Evolutionary conservation across 2,329 filamentous ascomycete genomes (phyloP).

Genomic region (Fusarium poae): DNA sequence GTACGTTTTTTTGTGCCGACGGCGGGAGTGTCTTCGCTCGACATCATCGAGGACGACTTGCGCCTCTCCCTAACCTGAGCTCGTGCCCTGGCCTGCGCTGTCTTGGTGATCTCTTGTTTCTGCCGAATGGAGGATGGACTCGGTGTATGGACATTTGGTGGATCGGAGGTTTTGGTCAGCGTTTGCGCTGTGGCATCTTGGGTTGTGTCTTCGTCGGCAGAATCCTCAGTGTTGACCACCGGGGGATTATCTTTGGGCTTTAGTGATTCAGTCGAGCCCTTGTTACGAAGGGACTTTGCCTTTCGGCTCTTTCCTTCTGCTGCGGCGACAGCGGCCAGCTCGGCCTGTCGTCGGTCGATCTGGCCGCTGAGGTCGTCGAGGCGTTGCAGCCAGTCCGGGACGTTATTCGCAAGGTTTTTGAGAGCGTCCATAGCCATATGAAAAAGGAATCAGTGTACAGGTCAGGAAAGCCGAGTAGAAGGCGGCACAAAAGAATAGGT

Average conservation of each 20-base stretch:
- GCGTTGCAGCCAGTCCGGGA: slow-evolving; percentile 71
- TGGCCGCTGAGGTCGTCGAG: slow-evolving; percentile 72
- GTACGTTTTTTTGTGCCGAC: slow-evolving; percentile 78
- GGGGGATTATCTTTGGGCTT: slow-evolving; percentile 60
- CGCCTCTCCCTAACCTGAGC: slow-evolving; percentile 64
- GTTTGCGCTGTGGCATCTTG: slow-evolving; percentile 41
- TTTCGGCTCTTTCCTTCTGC: slow-evolving; percentile 48
- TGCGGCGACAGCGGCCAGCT: slow-evolving; percentile 65
- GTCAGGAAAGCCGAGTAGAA: no score
- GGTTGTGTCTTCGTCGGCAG: slow-evolving; percentile 29
- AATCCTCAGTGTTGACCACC: slow-evolving; percentile 34
- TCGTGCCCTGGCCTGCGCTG: slow-evolving; percentile 57
- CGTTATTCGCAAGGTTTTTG: slow-evolving; percentile 65
- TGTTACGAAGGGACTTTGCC: slow-evolving; percentile 62
- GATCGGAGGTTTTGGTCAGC: slow-evolving; percentile 46
- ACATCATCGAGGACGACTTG: slow-evolving; percentile 66
- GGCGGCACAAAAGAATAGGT: no score
- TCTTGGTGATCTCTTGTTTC: slow-evolving; percentile 60
- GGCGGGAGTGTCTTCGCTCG: slow-evolving; percentile 61
- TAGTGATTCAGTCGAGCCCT: slow-evolving; percentile 67
- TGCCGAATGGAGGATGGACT: slow-evolving; percentile 51
- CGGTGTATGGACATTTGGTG: slow-evolving; percentile 44
- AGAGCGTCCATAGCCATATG: slow-evolving; percentile 70
- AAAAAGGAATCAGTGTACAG: no score
- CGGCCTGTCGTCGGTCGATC: slow-evolving; percentile 71